phyloP scores from a whole-genome alignment of 331 rosid genomes.

The Spiraea crenata region DNA sequence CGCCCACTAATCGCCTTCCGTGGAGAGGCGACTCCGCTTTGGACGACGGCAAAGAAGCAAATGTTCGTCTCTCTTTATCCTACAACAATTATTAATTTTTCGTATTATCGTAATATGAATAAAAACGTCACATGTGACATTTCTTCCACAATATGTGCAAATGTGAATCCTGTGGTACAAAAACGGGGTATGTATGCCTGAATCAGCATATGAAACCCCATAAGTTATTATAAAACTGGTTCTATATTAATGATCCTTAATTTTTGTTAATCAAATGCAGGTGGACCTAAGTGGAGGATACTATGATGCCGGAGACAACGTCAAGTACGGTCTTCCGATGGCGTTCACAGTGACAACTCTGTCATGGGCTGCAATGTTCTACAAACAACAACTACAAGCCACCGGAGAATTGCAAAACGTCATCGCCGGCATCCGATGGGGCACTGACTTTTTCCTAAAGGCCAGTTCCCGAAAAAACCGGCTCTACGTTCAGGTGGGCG shows the following conservation, averaged over 20 bases:
- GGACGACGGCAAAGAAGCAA: slow-evolving; percentile 62
- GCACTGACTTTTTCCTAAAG: slow-evolving; percentile 83
- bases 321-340: slow-evolving; percentile 90
- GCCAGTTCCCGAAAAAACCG: slow-evolving; percentile 33
- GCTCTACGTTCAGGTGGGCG: slow-evolving; percentile 87
- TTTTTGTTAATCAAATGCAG: slow-evolving; percentile 26
- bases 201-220: too few species aligned
- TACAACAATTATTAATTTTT: neutral
- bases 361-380: slow-evolving; percentile 69
- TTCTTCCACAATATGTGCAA: neutral
- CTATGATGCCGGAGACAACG: slow-evolving; percentile 97
- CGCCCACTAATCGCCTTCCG: slow-evolving; percentile 52
- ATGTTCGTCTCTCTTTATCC: slow-evolving; percentile 4
- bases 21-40: slow-evolving; percentile 96
- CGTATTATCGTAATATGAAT: too few species aligned
- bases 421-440: slow-evolving; percentile 72
- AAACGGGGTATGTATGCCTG: too few species aligned
- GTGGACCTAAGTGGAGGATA: slow-evolving; percentile 83
- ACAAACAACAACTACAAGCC: slow-evolving; percentile 46
- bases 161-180: too few species aligned
- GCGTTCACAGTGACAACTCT: slow-evolving; percentile 86
- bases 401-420: slow-evolving; percentile 52
- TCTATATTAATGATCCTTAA: neutral
- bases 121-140: neutral
- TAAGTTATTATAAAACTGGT: too few species aligned